Evolutionary conservation across 345 rosid species (phyloP).

Genomic region (Eucalyptus marginata): DNA sequence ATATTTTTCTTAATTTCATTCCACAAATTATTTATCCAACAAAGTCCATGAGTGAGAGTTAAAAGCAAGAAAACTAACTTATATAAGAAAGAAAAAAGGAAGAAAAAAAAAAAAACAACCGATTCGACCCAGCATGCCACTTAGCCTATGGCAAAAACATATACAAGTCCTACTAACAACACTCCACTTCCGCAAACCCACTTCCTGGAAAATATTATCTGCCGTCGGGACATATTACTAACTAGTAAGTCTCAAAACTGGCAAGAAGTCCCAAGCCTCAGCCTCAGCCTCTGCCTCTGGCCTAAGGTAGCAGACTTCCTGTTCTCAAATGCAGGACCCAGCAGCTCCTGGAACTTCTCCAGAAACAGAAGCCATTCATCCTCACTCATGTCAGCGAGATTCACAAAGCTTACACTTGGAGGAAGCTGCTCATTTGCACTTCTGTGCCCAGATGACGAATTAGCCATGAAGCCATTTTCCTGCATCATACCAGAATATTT

Average conservation of each 20-base stretch:
- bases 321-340: constrained; percentile 54
- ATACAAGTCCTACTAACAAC: constrained; percentile 16
- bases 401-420: constrained; percentile 63
- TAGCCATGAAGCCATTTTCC: constrained; percentile 36
- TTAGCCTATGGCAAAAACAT: constrained; percentile 24
- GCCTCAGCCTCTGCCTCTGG: constrained; percentile 88
- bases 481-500: constrained; percentile 30
- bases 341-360: constrained; percentile 68
- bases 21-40: constrained; percentile 57
- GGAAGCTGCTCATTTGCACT: constrained; percentile 93
- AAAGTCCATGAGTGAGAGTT: not conserved
- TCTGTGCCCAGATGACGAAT: constrained; percentile 65
- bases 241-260: constrained; percentile 59
- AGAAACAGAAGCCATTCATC: constrained; percentile 75
- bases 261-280: constrained; percentile 99
- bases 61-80: not conserved
- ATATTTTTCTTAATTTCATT: not conserved
- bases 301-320: constrained; percentile 58
- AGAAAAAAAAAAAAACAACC: not conserved
- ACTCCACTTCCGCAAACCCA: constrained; percentile 6
- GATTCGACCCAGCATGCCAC: constrained; percentile 10
- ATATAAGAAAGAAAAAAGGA: not conserved
- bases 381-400: constrained; percentile 73
- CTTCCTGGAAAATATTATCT: not conserved
- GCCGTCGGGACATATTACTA: not conserved